These are phyloP conservation scores for Boechera divaricarpa DNA, from an alignment of 345 rosid genomes.

Conservation along the genomic window DNA sequence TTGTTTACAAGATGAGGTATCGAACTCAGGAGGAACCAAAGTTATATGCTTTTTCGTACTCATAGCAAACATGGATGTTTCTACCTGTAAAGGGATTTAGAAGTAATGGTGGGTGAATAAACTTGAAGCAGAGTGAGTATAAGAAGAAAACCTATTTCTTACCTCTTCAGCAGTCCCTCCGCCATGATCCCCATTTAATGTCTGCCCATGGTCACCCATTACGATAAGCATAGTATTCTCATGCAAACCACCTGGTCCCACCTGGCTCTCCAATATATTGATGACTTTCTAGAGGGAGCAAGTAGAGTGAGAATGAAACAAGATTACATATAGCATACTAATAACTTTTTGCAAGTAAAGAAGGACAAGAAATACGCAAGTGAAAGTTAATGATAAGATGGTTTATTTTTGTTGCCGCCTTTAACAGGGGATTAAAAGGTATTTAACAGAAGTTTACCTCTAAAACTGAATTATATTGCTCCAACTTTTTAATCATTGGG, in stretches of 20 bases:
- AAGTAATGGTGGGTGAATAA: constrained; percentile 39
- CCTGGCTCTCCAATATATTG: constrained; percentile 60
- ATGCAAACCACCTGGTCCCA: constrained; percentile 80
- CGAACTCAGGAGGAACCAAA: constrained; percentile 69
- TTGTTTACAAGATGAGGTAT: constrained; percentile 61
- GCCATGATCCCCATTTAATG: constrained; percentile 96
- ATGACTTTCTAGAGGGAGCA: constrained; percentile 63
- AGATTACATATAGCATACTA: constrained; percentile 23
- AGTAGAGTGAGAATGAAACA: constrained; percentile 14
- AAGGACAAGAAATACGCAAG: neutral
- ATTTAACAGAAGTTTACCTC: constrained; percentile 59
- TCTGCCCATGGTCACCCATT: constrained; percentile 99
- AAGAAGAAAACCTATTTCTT: constrained; percentile 32
- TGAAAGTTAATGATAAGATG: constrained; percentile 13
- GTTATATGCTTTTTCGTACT: constrained; percentile 67
- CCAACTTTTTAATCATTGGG: constrained; percentile 86
- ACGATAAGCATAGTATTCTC: constrained; percentile 86
- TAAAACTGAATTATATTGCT: constrained; percentile 77
- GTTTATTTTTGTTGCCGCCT: neutral
- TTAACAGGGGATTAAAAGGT: neutral
- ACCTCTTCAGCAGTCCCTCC: constrained; percentile 98
- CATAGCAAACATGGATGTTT: constrained; percentile 90
- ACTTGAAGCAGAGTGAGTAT: constrained; percentile 21
- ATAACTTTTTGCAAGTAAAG: neutral
- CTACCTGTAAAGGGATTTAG: constrained; percentile 63